Evolutionary conservation across 768 basidiomycete species (phyloP).

Genomic region (Macrolepiota albuminosa): DNA sequence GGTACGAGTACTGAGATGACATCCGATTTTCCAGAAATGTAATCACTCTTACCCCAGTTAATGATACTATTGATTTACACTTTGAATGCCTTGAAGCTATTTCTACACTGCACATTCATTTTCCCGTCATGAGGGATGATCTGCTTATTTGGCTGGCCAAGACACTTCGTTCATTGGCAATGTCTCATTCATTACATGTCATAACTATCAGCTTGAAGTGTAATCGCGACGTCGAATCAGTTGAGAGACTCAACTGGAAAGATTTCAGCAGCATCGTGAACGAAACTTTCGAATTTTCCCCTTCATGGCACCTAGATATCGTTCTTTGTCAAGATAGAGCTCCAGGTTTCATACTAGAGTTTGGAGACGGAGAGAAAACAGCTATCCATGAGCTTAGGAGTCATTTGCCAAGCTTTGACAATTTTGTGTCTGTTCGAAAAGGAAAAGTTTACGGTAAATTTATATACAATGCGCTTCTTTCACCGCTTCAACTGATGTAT

Average conservation of each 20-base stretch:
- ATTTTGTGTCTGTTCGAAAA: not conserved
- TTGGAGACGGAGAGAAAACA: not conserved
- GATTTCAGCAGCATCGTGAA: not conserved
- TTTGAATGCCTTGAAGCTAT: not conserved
- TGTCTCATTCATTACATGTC: not conserved
- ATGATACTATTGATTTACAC: not conserved
- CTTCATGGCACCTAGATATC: not conserved
- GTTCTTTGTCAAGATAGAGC: slow-evolving; percentile 1
- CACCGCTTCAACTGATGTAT: not conserved
- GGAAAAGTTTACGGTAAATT: not conserved
- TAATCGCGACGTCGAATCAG: not conserved
- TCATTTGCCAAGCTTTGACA: not conserved
- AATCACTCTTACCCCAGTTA: not conserved
- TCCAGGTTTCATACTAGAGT: not conserved
- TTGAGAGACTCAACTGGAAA: not conserved
- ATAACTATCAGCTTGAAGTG: not conserved
- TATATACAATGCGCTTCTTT: not conserved
- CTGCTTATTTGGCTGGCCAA: not conserved
- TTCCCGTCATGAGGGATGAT: not conserved
- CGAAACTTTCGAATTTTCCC: not conserved
- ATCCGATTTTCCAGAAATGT: not conserved
- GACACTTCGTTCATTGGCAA: not conserved
- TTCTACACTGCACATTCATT: not conserved
- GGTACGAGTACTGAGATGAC: not conserved
- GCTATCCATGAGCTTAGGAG: not conserved